Conservation (phyloP, 2,329 filamentous ascomycete genomes). For the Pseudopithomyces maydicus region DNA sequence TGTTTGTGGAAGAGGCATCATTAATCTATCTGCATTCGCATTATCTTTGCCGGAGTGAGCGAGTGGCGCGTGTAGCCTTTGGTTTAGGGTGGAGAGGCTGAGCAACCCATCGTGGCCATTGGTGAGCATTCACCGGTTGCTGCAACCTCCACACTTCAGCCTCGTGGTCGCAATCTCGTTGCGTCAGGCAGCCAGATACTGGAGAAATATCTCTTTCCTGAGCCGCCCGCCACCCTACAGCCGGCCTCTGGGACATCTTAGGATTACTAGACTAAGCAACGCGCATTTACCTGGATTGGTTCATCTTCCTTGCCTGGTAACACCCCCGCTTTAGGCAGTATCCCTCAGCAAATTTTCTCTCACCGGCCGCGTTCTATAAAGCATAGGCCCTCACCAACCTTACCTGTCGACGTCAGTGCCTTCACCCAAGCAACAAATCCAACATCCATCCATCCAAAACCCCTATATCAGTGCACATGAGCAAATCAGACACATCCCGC, state of each 20-base stretch:
- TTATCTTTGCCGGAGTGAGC: background rate
- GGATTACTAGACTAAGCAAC: conserved; percentile 1
- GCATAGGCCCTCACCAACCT: background rate
- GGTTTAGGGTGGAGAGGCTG: conserved; percentile 7
- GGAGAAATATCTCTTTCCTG: background rate
- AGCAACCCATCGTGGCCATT: conserved; percentile 2
- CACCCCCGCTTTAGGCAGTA: background rate
- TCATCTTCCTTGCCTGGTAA: background rate
- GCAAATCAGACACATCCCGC: conserved; percentile 18
- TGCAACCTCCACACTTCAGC: conserved; percentile 4
- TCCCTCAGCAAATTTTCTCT: background rate
- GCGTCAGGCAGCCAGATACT: conserved; percentile 8
- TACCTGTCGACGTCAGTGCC: background rate
- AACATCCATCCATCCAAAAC: background rate
- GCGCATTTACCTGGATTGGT: background rate
- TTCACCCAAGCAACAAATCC: conserved; percentile 1
- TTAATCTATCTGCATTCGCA: background rate
- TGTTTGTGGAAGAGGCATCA: conserved; percentile 1
- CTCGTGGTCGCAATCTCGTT: conserved; percentile 1
- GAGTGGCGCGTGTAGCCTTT: conserved; percentile 2
- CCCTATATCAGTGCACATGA: conserved; percentile 18
- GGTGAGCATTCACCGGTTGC: conserved; percentile 9
- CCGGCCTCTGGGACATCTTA: background rate
- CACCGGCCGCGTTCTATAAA: conserved; percentile 7
- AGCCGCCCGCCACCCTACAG: background rate